phyloP scores from a whole-genome alignment of 495 filamentous ascomycete species.

The Penicillium riverlandense region DNA sequence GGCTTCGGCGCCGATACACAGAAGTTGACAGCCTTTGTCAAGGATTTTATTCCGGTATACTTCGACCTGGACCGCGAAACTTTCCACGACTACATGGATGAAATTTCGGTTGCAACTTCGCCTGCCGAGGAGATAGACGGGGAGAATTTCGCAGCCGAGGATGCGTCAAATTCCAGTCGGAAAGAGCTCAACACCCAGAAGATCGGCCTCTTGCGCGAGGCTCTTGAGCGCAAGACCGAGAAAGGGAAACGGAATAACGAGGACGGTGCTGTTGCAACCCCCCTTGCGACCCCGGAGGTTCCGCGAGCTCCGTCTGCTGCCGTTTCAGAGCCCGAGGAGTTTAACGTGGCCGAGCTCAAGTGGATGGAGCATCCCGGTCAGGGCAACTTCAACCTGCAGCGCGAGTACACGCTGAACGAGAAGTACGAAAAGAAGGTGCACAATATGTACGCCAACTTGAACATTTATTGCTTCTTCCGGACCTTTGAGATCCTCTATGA shows the following conservation, averaged over 20 bases:
- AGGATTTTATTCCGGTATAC: constrained; percentile 81
- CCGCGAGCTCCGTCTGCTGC: constrained; percentile 43
- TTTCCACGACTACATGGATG: constrained; percentile 69
- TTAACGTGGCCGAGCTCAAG: constrained; percentile 38
- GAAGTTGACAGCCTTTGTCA: constrained; percentile 73
- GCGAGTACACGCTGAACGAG: constrained; percentile 67
- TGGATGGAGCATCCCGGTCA: constrained; percentile 55
- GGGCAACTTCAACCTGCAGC: constrained; percentile 45
- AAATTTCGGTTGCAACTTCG: constrained; percentile 54
- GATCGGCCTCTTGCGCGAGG: constrained; percentile 74
- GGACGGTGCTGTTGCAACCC: constrained; percentile 74
- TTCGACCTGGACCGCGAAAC: constrained; percentile 74
- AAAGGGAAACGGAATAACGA: constrained; percentile 62
- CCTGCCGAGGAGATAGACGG: constrained; percentile 61
- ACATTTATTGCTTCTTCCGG: constrained; percentile 88
- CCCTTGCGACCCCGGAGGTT: constrained; percentile 37
- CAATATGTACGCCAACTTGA: constrained; percentile 83
- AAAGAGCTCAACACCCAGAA: constrained; percentile 64
- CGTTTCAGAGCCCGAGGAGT: constrained; percentile 39
- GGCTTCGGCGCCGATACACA: constrained; percentile 66
- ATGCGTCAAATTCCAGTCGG: constrained; percentile 44
- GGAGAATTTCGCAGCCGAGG: constrained; percentile 41
- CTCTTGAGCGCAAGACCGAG: constrained; percentile 68
- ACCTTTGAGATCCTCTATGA: constrained; percentile 84
- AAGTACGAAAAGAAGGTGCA: constrained; percentile 71